Conservation (phyloP, 129 eudicot species). For the Kitagawia praeruptora region DNA sequence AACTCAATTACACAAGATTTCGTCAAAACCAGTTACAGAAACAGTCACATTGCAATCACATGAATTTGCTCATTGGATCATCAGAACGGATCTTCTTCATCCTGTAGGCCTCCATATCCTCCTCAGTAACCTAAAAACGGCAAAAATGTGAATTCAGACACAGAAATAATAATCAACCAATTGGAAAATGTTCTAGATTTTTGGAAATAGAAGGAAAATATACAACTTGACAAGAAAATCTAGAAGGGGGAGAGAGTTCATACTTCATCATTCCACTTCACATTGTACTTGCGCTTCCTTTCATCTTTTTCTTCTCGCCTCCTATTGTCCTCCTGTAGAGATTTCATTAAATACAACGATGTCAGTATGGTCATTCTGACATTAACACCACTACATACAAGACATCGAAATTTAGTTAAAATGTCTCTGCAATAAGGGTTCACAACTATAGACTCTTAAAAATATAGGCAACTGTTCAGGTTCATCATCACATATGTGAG, state of each 20-base stretch:
- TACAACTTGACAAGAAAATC: conserved; percentile 14
- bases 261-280: conserved; percentile 67
- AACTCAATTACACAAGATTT: not conserved
- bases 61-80: conserved; percentile 73
- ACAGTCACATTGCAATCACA: conserved; percentile 10
- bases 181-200: not conserved
- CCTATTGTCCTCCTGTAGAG: conserved; percentile 56
- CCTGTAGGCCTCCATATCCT: conserved; percentile 80
- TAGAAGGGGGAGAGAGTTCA: not conserved
- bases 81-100: conserved; percentile 69
- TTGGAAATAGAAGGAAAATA: not conserved
- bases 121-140: conserved; percentile 44
- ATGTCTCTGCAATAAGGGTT: not conserved
- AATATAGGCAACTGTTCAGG: not conserved
- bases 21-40: conserved; percentile 7
- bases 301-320: conserved; percentile 76
- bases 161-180: not conserved
- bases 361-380: not conserved
- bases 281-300: conserved; percentile 74
- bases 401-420: not conserved
- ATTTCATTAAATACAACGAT: not conserved
- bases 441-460: not conserved
- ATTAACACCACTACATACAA: not conserved
- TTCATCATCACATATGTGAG: not conserved
- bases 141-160: not conserved